A percentile compares a stretch with the other conserved stretches of the same genome.
Evolutionary conservation across 176 grass and related monocot species (phyloP).

Genomic region (Carex littledalei): DNA sequence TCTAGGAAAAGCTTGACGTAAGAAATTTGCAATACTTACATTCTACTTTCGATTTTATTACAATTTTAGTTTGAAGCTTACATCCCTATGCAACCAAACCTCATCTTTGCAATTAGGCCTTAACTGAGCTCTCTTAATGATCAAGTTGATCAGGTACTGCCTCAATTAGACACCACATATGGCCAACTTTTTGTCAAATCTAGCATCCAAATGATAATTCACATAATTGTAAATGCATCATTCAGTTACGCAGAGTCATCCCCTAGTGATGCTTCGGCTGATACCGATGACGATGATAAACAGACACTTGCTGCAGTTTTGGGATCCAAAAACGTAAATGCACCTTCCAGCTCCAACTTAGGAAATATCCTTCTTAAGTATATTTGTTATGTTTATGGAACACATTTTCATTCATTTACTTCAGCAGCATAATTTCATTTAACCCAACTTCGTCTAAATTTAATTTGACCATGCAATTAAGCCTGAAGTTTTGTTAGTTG

Average conservation of each 20-base stretch:
- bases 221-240: conserved; percentile 2
- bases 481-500: not conserved
- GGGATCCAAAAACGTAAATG: conserved; percentile 26
- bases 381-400: not conserved
- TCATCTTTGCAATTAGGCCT: conserved; percentile 5
- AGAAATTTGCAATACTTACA: not conserved
- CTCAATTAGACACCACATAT: not conserved
- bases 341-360: conserved; percentile 13
- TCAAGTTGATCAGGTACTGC: conserved; percentile 1
- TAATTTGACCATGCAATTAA: not conserved
- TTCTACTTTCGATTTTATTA: not conserved
- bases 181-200: not conserved
- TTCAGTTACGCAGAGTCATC: conserved; percentile 58
- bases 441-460: not conserved
- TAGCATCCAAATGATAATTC: conserved; percentile 6
- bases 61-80: not conserved
- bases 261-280: conserved; percentile 45
- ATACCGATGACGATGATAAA: conserved; percentile 39
- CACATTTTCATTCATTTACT: not conserved
- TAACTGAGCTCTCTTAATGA: not conserved
- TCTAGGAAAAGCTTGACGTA: conserved; percentile 55
- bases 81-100: not conserved
- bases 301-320: conserved; percentile 25
- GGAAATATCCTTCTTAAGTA: conserved; percentile 20
- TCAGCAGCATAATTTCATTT: not conserved